Conservation (phyloP, 2,329 filamentous ascomycete genomes). For the Colletotrichum sp. region DNA sequence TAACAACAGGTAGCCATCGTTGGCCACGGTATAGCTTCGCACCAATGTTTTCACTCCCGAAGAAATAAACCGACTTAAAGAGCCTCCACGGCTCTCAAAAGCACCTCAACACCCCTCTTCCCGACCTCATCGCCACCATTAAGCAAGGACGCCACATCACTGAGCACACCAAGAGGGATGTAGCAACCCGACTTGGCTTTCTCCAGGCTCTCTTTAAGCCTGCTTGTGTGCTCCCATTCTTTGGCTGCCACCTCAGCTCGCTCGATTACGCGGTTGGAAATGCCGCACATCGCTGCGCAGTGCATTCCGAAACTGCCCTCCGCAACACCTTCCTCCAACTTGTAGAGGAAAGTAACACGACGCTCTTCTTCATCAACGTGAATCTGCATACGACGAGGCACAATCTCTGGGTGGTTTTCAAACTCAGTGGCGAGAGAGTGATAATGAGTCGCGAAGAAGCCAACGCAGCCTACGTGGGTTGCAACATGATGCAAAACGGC, state of each 20-base stretch:
- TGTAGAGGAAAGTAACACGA: constrained; percentile 96
- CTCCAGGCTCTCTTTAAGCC: constrained; percentile 87
- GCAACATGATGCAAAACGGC: constrained; percentile 97
- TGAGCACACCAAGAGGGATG: constrained; percentile 84
- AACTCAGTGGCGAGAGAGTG: constrained; percentile 94
- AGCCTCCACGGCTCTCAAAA: constrained; percentile 64
- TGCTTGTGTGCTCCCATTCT: constrained; percentile 94
- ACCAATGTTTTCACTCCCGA: neutral
- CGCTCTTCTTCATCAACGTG: constrained; percentile 84
- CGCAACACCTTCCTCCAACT: constrained; percentile 89
- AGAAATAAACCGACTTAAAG: constrained; percentile 40
- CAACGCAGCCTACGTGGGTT: constrained; percentile 88
- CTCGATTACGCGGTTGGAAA: constrained; percentile 81
- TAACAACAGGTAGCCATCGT: neutral
- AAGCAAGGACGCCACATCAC: constrained; percentile 82
- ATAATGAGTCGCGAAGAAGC: constrained; percentile 98
- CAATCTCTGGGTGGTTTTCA: constrained; percentile 84
- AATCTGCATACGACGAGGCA: constrained; percentile 90
- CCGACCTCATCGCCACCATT: constrained; percentile 59
- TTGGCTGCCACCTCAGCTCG: constrained; percentile 85
- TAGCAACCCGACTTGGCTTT: constrained; percentile 79
- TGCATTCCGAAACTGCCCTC: constrained; percentile 99
- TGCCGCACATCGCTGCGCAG: constrained; percentile 97
- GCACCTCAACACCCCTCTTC: constrained; percentile 60
- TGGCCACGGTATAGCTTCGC: neutral